Evolutionary conservation across 192 early-diverging fungal species (phyloP).

Genomic region (Backusella luteola): DNA sequence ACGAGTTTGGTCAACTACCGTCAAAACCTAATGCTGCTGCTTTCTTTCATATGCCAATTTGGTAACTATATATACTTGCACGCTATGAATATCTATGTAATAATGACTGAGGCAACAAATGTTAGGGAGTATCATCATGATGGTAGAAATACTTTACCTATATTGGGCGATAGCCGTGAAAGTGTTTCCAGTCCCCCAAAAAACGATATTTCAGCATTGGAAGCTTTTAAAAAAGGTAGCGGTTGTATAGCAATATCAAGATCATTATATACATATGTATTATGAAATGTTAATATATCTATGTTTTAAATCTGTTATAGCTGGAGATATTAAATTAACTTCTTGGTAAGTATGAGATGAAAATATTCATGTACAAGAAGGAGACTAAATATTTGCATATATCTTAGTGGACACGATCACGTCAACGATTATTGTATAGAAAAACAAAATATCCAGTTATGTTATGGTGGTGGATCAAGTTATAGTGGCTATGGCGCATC

Average conservation of each 20-base stretch:
- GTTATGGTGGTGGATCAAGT: slow-evolving; percentile 44
- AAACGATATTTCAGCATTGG: slow-evolving; percentile 6
- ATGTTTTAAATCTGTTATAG: slow-evolving; percentile 4
- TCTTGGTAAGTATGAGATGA: slow-evolving; percentile 11
- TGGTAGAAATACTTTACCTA: neutral
- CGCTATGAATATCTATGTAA: too few species aligned
- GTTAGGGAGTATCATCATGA: neutral
- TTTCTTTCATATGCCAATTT: slow-evolving; percentile 48
- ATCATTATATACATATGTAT: neutral
- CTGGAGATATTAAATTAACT: slow-evolving; percentile 25
- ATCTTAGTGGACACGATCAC: slow-evolving; percentile 27
- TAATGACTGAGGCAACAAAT: too few species aligned
- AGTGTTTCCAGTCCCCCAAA: slow-evolving; percentile 17
- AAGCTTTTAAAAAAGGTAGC: slow-evolving; percentile 19
- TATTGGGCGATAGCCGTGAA: slow-evolving; percentile 22
- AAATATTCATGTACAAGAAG: neutral
- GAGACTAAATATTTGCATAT: neutral
- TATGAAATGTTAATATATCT: neutral
- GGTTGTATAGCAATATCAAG: neutral
- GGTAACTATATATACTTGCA: slow-evolving; percentile 1
- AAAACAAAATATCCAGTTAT: slow-evolving; percentile 40
- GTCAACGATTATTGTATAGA: slow-evolving; percentile 40
- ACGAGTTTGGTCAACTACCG: slow-evolving; percentile 19
- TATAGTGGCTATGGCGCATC: slow-evolving; percentile 41
- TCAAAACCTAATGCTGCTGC: slow-evolving; percentile 41